Conservation (phyloP, 2,329 filamentous ascomycete species). For the Neoarthrinium moseri region DNA sequence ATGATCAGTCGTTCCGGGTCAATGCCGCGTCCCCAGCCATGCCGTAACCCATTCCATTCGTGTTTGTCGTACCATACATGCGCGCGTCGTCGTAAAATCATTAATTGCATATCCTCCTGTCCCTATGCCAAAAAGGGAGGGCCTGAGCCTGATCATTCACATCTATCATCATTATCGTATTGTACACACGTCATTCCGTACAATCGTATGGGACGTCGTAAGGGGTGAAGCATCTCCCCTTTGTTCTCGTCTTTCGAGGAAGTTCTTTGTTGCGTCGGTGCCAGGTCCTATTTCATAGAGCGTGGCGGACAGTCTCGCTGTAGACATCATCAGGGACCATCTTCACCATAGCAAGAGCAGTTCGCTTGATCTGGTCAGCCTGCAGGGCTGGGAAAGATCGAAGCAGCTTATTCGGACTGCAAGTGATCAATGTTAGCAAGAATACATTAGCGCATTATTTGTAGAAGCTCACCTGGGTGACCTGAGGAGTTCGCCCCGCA, state of each 20-base stretch:
- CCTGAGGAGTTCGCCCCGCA: constrained; percentile 78
- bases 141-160: too few species aligned
- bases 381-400: constrained; percentile 82
- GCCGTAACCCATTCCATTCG: too few species aligned
- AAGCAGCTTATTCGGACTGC: constrained; percentile 87
- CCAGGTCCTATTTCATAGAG: constrained; percentile 53
- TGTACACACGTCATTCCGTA: neutral
- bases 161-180: neutral
- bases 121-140: neutral
- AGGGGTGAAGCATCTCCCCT: neutral
- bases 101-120: neutral
- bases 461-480: constrained; percentile 70
- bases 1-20: too few species aligned
- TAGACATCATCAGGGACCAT: constrained; percentile 92
- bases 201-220: neutral
- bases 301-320: constrained; percentile 84
- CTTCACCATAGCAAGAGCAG: constrained; percentile 82
- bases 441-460: neutral
- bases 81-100: neutral
- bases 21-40: too few species aligned
- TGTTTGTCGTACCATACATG: neutral
- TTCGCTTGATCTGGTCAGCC: constrained; percentile 77
- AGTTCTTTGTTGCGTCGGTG: neutral
- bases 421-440: constrained; percentile 23
- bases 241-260: neutral